Evolutionary conservation across 2,329 filamentous ascomycete genomes (phyloP), one percentile per base, ranked within the genome.

Genomic region (Stemphylium lycopersici): DNA sequence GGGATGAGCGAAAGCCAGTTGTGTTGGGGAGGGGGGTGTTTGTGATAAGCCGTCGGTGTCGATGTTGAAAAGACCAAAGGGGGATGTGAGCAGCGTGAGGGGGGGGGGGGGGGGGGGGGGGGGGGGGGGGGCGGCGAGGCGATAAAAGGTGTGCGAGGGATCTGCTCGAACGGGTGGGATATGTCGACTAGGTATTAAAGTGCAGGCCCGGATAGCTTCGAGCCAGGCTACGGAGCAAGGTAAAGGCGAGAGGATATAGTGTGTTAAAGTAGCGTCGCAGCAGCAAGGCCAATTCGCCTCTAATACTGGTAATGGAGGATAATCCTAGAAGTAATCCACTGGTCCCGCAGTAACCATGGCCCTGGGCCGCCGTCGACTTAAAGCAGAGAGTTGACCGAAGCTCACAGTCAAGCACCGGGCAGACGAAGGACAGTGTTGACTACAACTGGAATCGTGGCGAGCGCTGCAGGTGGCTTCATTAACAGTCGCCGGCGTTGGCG

Each of bases 111-210:
- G n/a, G n/a, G n/a, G n/a, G n/a, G n/a, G n/a, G n/a, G n/a, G n/a
- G n/a, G n/a, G 66, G 65, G 59, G 57, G 55, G 52, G 63, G 66
- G 65, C 58, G 58, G 61, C 65, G 60, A 55, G 56, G 31, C 15
- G 58, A 61, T 58, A 58, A 55, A 66, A 66, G 62, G 59, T 62
- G 62, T 53, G 61, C 58, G 66, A 69, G 44, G 61, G 68, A 70
- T 69, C 65, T 68, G 58, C 65, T 69, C 31, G 68, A 63, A 70
- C 66, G 69, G 69, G 70, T 58, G 63, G 65, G 66, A 69, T 70
- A 65, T 69, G 62, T 59, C 65, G 67, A 71, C 69, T 61, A 61
- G 69, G 57, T 64, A 56, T 58, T 66, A 70, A 65, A 70, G 66
- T 70, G 68, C 63, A 57, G 45, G 53, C 43, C 42, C 43, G 49